A percentile compares a stretch with the other conserved stretches of the same genome.
Conservation (phyloP, 768 basidiomycete genomes). For the Kwoniella dejecticola region DNA sequence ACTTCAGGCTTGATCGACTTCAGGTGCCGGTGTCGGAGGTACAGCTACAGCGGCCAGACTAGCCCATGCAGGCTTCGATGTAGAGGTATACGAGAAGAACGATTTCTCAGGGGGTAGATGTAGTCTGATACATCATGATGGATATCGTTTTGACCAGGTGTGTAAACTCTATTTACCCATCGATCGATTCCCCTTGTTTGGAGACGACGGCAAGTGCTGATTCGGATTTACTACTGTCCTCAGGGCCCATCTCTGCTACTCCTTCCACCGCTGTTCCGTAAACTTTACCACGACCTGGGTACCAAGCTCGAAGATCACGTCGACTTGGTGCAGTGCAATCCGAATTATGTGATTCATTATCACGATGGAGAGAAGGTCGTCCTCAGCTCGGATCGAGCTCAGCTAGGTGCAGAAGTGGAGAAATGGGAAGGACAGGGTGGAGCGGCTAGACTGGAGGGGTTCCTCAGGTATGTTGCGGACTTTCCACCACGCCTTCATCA, state of each 20-base stretch:
- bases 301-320: slow-evolving; percentile 55
- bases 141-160: slow-evolving; percentile 58
- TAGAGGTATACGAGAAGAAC: slow-evolving; percentile 58
- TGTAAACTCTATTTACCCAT: slow-evolving; percentile 8
- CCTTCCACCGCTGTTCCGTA: slow-evolving; percentile 56
- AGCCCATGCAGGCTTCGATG: slow-evolving; percentile 57
- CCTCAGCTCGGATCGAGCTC: slow-evolving; percentile 55
- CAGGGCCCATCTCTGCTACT: slow-evolving; percentile 56
- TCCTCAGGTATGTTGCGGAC: slow-evolving; percentile 43
- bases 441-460: slow-evolving; percentile 52
- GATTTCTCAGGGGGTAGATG: slow-evolving; percentile 58
- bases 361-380: slow-evolving; percentile 57
- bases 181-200: too few relatives aligned
- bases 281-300: slow-evolving; percentile 57
- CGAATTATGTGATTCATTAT: slow-evolving; percentile 58
- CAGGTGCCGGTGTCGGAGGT: slow-evolving; percentile 58
- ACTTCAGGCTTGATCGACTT: neutral
- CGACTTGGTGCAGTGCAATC: slow-evolving; percentile 58
- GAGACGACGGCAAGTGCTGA: too few relatives aligned
- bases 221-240: too few relatives aligned
- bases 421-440: slow-evolving; percentile 57
- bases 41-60: slow-evolving; percentile 57
- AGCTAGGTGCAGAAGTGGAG: slow-evolving; percentile 56
- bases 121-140: slow-evolving; percentile 56
- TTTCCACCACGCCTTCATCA: too few relatives aligned